These are phyloP conservation scores for Rhodosporidiobolus sp. DNA, from an alignment of 768 basidiomycete genomes.

Conservation along the genomic window DNA sequence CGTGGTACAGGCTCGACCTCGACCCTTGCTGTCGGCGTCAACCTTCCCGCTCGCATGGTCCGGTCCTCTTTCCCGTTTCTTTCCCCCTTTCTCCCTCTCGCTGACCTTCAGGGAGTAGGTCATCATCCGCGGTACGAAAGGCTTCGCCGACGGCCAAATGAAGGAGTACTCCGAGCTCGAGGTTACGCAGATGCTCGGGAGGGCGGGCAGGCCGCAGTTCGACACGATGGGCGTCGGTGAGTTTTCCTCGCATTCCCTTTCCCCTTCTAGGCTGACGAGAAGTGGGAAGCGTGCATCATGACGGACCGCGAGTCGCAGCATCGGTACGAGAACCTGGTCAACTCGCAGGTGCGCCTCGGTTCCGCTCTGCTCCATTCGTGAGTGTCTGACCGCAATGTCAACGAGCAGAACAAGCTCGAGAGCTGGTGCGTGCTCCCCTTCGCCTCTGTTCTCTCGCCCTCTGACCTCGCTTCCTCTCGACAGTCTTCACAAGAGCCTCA, in stretches of 20 bases:
- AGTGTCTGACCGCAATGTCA: not conserved
- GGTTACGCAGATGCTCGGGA: constrained; percentile 88
- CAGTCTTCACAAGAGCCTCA: constrained; percentile 69
- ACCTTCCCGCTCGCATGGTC: constrained; percentile 85
- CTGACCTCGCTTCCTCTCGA: not conserved
- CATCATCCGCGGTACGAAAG: constrained; percentile 83
- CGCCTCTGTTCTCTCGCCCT: too few relatives aligned
- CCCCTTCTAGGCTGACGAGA: not conserved
- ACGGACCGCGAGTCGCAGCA: constrained; percentile 69
- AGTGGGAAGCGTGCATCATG: constrained; percentile 57
- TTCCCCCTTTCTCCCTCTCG: not conserved
- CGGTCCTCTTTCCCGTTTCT: too few relatives aligned
- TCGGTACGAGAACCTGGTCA: constrained; percentile 66
- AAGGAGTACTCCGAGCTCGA: constrained; percentile 88
- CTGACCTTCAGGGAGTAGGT: constrained; percentile 7
- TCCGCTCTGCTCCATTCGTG: too few relatives aligned
- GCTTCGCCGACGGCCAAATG: constrained; percentile 60
- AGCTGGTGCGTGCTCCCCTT: constrained; percentile 53
- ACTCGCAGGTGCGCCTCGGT: constrained; percentile 14
- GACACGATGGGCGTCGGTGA: constrained; percentile 76
- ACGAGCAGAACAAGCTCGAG: constrained; percentile 66
- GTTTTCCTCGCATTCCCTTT: not conserved
- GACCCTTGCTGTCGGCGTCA: constrained; percentile 95
- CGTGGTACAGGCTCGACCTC: constrained; percentile 47
- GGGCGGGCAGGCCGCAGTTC: constrained; percentile 52